Percentiles rank a stretch among this genome's conserved stretches.
phyloP scores from a whole-genome alignment of 2,329 filamentous ascomycete species.

The Scolecobasidium constrictum region DNA sequence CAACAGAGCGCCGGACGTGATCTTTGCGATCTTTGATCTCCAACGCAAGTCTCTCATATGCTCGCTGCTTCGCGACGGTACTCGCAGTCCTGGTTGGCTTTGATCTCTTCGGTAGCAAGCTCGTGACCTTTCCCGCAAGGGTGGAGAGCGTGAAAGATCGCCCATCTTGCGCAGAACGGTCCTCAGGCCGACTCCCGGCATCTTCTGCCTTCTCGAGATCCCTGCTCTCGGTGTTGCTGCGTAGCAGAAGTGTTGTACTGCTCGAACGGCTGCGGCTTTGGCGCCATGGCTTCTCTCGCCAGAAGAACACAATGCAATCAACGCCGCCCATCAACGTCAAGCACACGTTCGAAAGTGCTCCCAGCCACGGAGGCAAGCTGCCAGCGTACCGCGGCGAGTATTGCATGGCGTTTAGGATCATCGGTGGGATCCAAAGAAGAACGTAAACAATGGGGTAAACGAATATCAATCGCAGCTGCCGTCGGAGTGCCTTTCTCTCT shows the following conservation, averaged over 20 bases:
- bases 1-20: too few species aligned
- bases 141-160: neutral
- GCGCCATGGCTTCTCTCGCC: constrained; percentile 62
- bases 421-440: constrained; percentile 61
- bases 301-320: constrained; percentile 57
- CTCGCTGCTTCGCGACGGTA: constrained; percentile 22
- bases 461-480: constrained; percentile 62
- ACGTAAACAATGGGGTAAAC: constrained; percentile 67
- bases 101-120: constrained; percentile 10
- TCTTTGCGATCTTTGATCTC: constrained; percentile 25
- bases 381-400: constrained; percentile 43
- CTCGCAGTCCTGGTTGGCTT: constrained; percentile 20
- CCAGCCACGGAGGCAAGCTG: constrained; percentile 46
- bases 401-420: constrained; percentile 51
- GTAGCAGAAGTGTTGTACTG: constrained; percentile 10
- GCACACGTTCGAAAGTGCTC: constrained; percentile 44
- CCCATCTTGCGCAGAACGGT: neutral
- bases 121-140: constrained; percentile 7
- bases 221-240: neutral
- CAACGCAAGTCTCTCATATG: constrained; percentile 25
- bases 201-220: neutral
- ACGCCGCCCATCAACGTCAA: constrained; percentile 55
- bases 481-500: constrained; percentile 35
- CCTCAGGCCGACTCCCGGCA: neutral
- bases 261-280: constrained; percentile 36